A percentile compares a stretch with the other conserved stretches of the same genome.
Conservation (phyloP, 83 land plant species). For the Picea mariana region DNA sequence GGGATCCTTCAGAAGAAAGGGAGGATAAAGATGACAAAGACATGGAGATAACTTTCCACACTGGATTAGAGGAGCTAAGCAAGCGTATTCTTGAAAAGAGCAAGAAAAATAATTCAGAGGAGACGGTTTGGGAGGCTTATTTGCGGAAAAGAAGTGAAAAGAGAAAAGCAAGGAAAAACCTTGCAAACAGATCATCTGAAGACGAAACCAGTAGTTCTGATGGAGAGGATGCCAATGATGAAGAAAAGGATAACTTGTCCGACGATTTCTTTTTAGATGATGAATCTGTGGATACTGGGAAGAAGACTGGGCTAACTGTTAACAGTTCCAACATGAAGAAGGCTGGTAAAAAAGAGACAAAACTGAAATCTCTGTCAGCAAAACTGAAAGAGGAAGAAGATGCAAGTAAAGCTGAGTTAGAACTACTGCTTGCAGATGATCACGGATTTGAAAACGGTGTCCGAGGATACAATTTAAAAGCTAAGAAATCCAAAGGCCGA, state of each 20-base stretch:
- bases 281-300: conserved; percentile 28
- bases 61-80: conserved; percentile 81
- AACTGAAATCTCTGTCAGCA: conserved; percentile 23
- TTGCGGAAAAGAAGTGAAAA: conserved; percentile 85
- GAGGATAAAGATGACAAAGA: conserved; percentile 62
- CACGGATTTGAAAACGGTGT: conserved; percentile 38
- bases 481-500: conserved; percentile 67
- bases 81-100: conserved; percentile 76
- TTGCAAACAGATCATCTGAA: conserved; percentile 42
- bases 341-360: conserved; percentile 12
- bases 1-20: conserved; percentile 38
- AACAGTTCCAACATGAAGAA: conserved; percentile 8
- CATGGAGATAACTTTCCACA: conserved; percentile 93
- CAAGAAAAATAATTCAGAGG: conserved; percentile 64
- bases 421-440: conserved; percentile 84
- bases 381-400: conserved; percentile 51
- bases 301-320: background rate
- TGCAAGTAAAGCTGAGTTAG: conserved; percentile 83
- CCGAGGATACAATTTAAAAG: conserved; percentile 65
- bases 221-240: conserved; percentile 26
- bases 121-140: conserved; percentile 89
- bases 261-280: conserved; percentile 69
- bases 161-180: conserved; percentile 55
- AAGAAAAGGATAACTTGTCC: conserved; percentile 18
- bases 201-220: conserved; percentile 52